Evolutionary conservation across 495 filamentous ascomycete genomes (phyloP).

Genomic region (Gamarada debralockiae): DNA sequence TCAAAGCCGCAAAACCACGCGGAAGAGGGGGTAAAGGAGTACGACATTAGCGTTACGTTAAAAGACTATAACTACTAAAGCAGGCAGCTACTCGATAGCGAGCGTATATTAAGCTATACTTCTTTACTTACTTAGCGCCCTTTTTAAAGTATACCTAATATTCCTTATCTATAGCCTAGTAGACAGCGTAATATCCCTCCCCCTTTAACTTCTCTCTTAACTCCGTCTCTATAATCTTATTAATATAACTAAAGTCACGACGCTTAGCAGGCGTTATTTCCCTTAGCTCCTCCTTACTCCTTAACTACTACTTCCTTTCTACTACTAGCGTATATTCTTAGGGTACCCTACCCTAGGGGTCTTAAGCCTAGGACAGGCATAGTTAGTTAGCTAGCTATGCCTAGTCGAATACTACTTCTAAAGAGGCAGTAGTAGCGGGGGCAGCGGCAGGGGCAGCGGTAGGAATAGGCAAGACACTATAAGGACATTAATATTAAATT

Average conservation of each 20-base stretch:
- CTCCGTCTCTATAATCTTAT: neutral
- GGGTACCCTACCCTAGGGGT: too few species aligned
- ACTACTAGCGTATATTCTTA: neutral
- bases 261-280: neutral
- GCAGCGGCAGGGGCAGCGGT: too few species aligned
- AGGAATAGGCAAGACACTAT: too few species aligned
- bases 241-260: neutral
- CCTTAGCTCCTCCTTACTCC: neutral
- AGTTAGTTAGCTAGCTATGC: too few species aligned
- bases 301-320: neutral
- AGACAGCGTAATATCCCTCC: neutral
- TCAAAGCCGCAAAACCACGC: too few species aligned
- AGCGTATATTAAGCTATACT: neutral
- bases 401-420: too few species aligned
- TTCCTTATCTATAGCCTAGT: neutral
- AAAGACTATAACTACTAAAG: neutral
- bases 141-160: neutral
- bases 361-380: too few species aligned
- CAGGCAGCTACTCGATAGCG: neutral
- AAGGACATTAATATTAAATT: too few species aligned
- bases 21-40: too few species aligned
- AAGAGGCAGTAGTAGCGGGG: too few species aligned
- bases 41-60: too few species aligned
- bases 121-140: neutral
- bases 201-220: slow-evolving; percentile 2